A percentile compares a stretch with the other conserved stretches of the same genome.
Evolutionary conservation across 2,329 filamentous ascomycete genomes (phyloP).

Genomic region (Zalaria obscura): DNA sequence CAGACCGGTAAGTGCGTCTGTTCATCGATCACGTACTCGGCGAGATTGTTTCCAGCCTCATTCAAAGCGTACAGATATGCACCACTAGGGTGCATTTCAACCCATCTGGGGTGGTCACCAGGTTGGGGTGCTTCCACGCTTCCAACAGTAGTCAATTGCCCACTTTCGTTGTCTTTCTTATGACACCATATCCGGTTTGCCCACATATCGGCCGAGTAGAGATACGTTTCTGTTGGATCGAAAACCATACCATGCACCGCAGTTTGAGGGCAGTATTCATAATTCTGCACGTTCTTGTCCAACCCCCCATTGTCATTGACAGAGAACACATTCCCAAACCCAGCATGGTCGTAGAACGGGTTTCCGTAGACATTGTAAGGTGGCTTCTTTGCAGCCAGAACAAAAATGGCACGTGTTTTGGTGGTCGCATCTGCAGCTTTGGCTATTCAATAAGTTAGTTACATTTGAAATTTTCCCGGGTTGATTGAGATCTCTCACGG

Average conservation of each 20-base stretch:
- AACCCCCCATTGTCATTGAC: constrained; percentile 44
- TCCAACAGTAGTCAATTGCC: constrained; percentile 54
- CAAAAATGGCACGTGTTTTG: constrained; percentile 80
- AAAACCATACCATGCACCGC: constrained; percentile 77
- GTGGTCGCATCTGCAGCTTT: constrained; percentile 54
- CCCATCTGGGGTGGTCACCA: constrained; percentile 75
- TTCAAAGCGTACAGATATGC: constrained; percentile 74
- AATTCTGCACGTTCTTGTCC: constrained; percentile 54
- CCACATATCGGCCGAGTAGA: constrained; percentile 66
- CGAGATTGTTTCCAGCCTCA: constrained; percentile 77
- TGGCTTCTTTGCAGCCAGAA: constrained; percentile 62
- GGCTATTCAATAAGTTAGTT: constrained; percentile 13
- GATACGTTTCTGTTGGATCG: constrained; percentile 55
- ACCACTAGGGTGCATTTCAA: constrained; percentile 66
- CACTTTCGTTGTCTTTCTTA: constrained; percentile 48
- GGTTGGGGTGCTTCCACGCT: constrained; percentile 55
- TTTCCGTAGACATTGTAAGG: constrained; percentile 80
- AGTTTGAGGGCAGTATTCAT: constrained; percentile 52
- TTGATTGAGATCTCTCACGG: constrained; percentile 11
- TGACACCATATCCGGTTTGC: constrained; percentile 79
- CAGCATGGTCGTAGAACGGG: constrained; percentile 77
- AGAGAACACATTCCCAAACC: constrained; percentile 65
- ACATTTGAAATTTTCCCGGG: too few relatives aligned
- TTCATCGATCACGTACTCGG: constrained; percentile 67
- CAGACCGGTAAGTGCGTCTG: constrained; percentile 61